A percentile compares a stretch with the other conserved stretches of the same genome.
These are phyloP conservation scores for Ganoderma resinaceum DNA, from an alignment of 1,284 basidiomycete genomes.

Conservation along the genomic window DNA sequence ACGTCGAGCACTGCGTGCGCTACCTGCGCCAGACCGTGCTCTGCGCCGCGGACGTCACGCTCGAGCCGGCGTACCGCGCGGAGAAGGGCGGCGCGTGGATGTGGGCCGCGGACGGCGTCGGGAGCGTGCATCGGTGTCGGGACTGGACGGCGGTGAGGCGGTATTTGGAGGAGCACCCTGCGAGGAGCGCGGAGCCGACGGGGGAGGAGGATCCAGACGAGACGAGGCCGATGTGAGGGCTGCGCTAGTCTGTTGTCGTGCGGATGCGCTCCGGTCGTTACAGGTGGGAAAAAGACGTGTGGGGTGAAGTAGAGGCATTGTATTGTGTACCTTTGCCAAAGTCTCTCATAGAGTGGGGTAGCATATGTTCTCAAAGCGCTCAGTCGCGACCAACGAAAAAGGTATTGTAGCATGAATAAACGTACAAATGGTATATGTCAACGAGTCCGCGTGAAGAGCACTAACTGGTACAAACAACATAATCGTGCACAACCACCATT, in stretches of 20 bases:
- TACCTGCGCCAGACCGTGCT: constrained; percentile 47
- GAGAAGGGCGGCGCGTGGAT: constrained; percentile 22
- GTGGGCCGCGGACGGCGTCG: constrained; percentile 30
- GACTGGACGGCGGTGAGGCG: constrained; percentile 38
- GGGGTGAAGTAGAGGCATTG: background rate
- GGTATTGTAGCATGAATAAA: background rate
- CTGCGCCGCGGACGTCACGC: constrained; percentile 47
- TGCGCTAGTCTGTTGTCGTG: background rate
- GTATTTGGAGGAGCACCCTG: constrained; percentile 13
- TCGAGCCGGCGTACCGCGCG: constrained; percentile 43
- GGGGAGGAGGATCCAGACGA: background rate
- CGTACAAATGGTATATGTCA: background rate
- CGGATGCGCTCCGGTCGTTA: too few relatives aligned
- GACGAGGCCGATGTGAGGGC: background rate
- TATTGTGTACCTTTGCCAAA: background rate
- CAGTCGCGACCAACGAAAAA: background rate
- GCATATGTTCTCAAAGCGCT: background rate
- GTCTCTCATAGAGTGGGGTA: too few relatives aligned
- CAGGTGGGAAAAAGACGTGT: background rate
- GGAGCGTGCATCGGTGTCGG: constrained; percentile 39
- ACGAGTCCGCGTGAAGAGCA: background rate
- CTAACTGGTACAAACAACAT: background rate
- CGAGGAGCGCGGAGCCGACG: constrained; percentile 2
- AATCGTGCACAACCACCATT: background rate
- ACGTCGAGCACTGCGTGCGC: constrained; percentile 47